Percentiles rank a stretch among this genome's conserved stretches.
phyloP scores from a whole-genome alignment of 2,329 filamentous ascomycete genomes.

The Aureobasidium pullulans region DNA sequence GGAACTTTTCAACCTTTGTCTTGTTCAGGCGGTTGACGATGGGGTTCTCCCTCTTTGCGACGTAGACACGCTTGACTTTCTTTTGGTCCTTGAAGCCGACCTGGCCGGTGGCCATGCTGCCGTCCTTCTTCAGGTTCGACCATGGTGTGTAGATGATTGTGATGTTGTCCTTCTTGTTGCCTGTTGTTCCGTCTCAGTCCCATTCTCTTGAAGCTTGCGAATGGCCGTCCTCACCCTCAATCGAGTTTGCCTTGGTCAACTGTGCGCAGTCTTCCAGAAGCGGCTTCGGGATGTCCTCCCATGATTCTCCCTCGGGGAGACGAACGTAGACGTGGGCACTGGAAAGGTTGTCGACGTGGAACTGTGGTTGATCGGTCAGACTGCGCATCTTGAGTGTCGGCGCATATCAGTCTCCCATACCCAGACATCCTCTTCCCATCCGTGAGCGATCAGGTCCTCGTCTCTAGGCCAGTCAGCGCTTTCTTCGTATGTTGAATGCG shows the following conservation, averaged over 20 bases:
- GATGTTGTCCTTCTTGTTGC: slow-evolving; percentile 98
- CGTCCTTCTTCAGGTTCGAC: slow-evolving; percentile 92
- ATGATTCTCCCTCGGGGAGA: slow-evolving; percentile 66
- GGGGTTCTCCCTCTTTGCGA: slow-evolving; percentile 73
- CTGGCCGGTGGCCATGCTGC: slow-evolving; percentile 90
- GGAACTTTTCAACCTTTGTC: slow-evolving; percentile 81
- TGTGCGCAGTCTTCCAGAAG: slow-evolving; percentile 87
- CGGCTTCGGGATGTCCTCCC: slow-evolving; percentile 71
- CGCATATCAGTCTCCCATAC: slow-evolving; percentile 32
- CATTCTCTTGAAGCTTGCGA: background rate
- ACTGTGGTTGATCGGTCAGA: slow-evolving; percentile 43
- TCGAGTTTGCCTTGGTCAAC: slow-evolving; percentile 96
- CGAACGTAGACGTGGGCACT: slow-evolving; percentile 95
- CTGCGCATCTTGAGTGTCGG: background rate
- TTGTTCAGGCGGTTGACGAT: slow-evolving; percentile 98
- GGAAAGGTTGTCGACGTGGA: slow-evolving; percentile 95
- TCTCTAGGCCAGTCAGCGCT: slow-evolving; percentile 49
- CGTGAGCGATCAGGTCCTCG: slow-evolving; percentile 91
- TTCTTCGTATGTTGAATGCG: slow-evolving; percentile 16
- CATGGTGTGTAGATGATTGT: slow-evolving; percentile 96
- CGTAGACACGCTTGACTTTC: slow-evolving; percentile 74
- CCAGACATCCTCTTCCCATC: slow-evolving; percentile 95
- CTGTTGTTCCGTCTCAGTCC: slow-evolving; percentile 34
- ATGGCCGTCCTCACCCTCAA: slow-evolving; percentile 59
- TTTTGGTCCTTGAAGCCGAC: slow-evolving; percentile 89